Conservation (phyloP, 345 rosid species). For the Ceriops zippeliana region DNA sequence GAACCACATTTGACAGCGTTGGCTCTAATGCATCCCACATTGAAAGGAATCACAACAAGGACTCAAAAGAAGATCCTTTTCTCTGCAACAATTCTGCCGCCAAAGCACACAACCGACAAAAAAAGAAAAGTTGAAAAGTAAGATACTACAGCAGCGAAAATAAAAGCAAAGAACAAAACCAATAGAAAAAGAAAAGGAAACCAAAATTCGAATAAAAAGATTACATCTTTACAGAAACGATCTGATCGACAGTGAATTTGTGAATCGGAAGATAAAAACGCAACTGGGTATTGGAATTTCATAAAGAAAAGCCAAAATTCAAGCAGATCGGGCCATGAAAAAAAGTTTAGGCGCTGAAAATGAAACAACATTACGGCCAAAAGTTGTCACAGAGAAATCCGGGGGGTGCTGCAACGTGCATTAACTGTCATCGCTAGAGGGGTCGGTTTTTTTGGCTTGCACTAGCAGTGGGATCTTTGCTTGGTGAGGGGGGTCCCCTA, state of each 20-base stretch:
- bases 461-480: constrained; percentile 7
- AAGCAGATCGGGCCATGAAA: constrained; percentile 43
- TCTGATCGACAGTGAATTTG: constrained; percentile 34
- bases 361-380: constrained; percentile 35
- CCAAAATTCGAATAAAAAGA: constrained; percentile 17
- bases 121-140: constrained; percentile 23
- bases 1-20: constrained; percentile 32
- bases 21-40: constrained; percentile 35
- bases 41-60: constrained; percentile 29
- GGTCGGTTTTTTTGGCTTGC: constrained; percentile 10
- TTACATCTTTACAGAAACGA: constrained; percentile 51
- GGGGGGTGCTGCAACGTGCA: constrained; percentile 31
- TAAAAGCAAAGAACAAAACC: constrained; percentile 34
- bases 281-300: constrained; percentile 23
- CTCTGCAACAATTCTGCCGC: constrained; percentile 60
- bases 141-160: constrained; percentile 44
- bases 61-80: constrained; percentile 44
- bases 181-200: constrained; percentile 11
- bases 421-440: constrained; percentile 31
- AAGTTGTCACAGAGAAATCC: constrained; percentile 31
- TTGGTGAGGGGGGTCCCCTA: constrained; percentile 14
- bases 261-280: constrained; percentile 21
- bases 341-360: constrained; percentile 12
- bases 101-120: constrained; percentile 25
- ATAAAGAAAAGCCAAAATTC: constrained; percentile 30